A percentile compares a stretch with the other conserved stretches of the same genome.
Conservation (phyloP, 371 early-diverging fungal species). For the Rhizopus arrhizus region DNA sequence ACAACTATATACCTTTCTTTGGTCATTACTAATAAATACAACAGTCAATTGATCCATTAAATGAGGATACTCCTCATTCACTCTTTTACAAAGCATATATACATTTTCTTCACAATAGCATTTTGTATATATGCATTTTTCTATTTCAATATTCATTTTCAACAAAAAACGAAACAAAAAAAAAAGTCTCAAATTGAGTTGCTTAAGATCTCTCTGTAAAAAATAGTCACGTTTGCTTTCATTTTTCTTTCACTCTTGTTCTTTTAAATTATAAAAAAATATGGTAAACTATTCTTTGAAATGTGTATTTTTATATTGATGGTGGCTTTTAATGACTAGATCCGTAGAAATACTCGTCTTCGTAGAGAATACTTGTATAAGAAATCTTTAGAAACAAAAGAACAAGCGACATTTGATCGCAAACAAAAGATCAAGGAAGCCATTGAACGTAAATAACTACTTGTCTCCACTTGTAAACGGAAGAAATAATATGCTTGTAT, state of each 20-base stretch:
- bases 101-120: slow-evolving; percentile 54
- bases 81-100: slow-evolving; percentile 37
- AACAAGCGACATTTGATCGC: slow-evolving; percentile 85
- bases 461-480: neutral
- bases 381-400: slow-evolving; percentile 92
- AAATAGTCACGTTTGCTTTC: neutral
- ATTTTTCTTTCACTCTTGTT: neutral
- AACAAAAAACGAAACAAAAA: neutral
- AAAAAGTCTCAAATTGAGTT: neutral
- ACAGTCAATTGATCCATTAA: slow-evolving; percentile 28
- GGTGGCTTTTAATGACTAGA: slow-evolving; percentile 37
- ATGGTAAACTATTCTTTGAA: neutral
- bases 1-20: slow-evolving; percentile 20
- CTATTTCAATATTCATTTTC: neutral
- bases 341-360: slow-evolving; percentile 81
- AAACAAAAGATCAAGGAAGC: slow-evolving; percentile 93
- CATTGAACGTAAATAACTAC: slow-evolving; percentile 66
- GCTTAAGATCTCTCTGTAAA: neutral
- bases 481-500: neutral
- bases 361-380: slow-evolving; percentile 94
- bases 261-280: neutral
- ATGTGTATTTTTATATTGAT: too few species aligned
- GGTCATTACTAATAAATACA: slow-evolving; percentile 43
- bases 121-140: slow-evolving; percentile 29
- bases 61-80: slow-evolving; percentile 20